These are phyloP conservation scores for Hippophae rhamnoides DNA, from an alignment of 306 rosid species.

Conservation along the genomic window DNA sequence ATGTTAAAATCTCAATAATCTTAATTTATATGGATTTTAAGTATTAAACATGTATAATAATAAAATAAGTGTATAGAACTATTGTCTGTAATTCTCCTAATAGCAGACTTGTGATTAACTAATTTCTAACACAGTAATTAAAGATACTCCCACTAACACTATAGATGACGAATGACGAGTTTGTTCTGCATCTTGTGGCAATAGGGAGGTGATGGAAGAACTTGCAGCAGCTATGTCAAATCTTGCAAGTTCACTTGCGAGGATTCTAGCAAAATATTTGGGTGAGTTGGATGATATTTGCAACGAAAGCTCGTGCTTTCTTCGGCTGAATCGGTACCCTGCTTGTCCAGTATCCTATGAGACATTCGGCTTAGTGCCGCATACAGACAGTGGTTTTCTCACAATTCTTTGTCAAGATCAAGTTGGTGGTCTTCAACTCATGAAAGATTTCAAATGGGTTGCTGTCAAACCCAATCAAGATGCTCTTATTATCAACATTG, in stretches of 20 bases:
- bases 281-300: conserved; percentile 55
- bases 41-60: too few species aligned
- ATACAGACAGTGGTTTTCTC: conserved; percentile 88
- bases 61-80: too few species aligned
- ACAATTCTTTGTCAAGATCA: conserved; percentile 79
- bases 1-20: too few species aligned
- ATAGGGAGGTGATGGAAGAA: conserved; percentile 67
- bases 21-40: too few species aligned
- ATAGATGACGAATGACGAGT: conserved; percentile 1
- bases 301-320: conserved; percentile 69
- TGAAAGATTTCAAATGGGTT: conserved; percentile 87
- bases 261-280: conserved; percentile 52
- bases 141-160: background rate
- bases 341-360: conserved; percentile 49
- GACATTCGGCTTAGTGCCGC: conserved; percentile 68
- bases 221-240: conserved; percentile 64
- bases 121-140: background rate
- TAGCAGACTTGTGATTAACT: too few species aligned
- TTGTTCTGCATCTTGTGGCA: conserved; percentile 17
- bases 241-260: conserved; percentile 54
- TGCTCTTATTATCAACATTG: conserved; percentile 78
- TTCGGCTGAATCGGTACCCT: conserved; percentile 76
- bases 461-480: conserved; percentile 77
- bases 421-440: conserved; percentile 84
- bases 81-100: too few species aligned